Evolutionary conservation across 2,329 filamentous ascomycete genomes (phyloP).

Genomic region (Fusarium equiseti): DNA sequence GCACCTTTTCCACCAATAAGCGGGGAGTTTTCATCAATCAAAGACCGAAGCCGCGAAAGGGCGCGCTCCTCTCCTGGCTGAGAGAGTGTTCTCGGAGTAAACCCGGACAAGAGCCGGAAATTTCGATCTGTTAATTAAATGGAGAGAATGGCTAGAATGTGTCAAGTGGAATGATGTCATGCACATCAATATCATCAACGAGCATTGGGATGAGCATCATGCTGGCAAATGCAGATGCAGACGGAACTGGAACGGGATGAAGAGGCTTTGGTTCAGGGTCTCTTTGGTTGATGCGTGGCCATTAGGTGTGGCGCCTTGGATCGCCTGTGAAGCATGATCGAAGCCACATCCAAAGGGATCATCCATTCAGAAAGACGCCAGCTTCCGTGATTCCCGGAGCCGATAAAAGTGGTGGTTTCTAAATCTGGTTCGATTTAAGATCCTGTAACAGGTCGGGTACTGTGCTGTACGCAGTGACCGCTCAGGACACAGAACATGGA

Average conservation of each 20-base stretch:
- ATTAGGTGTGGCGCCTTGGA: conserved; percentile 21
- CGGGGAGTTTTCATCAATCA: not conserved
- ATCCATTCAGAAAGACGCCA: conserved; percentile 13
- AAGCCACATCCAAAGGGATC: conserved; percentile 13
- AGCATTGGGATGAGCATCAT: not conserved
- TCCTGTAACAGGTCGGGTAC: not conserved
- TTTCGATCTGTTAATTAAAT: conserved; percentile 4
- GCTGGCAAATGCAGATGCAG: not conserved
- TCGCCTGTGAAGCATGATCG: conserved; percentile 9
- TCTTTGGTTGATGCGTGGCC: not conserved
- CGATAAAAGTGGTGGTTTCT: conserved; percentile 24
- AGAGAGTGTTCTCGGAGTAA: conserved; percentile 23
- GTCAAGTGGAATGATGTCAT: conserved; percentile 32
- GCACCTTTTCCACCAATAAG: conserved; percentile 39
- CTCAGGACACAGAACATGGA: not conserved
- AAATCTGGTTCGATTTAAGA: not conserved
- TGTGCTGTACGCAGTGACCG: not conserved
- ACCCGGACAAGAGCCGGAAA: conserved; percentile 37
- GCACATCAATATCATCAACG: not conserved
- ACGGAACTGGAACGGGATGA: not conserved
- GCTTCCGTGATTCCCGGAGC: conserved; percentile 37
- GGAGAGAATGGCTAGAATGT: not conserved
- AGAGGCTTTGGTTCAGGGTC: not conserved
- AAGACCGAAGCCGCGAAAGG: conserved; percentile 31
- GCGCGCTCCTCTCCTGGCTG: conserved; percentile 1